A percentile compares a stretch with the other conserved stretches of the same genome.
phyloP scores from a whole-genome alignment of 768 basidiomycete species.

The Tylopilus sp. region DNA sequence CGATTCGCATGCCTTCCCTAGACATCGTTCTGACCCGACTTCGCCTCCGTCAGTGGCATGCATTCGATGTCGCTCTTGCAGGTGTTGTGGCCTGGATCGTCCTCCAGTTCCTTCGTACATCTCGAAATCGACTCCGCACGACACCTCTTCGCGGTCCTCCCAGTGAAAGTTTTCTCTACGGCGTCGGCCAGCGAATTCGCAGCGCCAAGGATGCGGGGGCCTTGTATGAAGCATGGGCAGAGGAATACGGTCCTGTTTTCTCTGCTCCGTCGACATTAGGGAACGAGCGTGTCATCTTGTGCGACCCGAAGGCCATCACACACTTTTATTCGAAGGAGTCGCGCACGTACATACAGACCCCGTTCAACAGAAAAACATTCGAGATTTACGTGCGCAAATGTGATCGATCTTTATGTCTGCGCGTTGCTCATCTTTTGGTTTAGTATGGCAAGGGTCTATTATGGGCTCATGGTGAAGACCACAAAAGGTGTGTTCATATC shows the following conservation, averaged over 20 bases:
- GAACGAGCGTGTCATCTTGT: constrained; percentile 12
- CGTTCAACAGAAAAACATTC: constrained; percentile 31
- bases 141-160: constrained; percentile 20
- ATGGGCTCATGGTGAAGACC: constrained; percentile 39
- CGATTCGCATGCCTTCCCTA: no score
- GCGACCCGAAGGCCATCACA: constrained; percentile 39
- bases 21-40: not conserved
- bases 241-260: constrained; percentile 19
- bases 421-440: not conserved
- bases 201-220: constrained; percentile 1
- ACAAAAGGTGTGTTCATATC: constrained; percentile 34
- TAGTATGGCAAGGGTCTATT: constrained; percentile 29
- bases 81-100: constrained; percentile 2
- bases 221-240: constrained; percentile 23
- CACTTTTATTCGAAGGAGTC: constrained; percentile 13
- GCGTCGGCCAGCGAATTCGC: constrained; percentile 9
- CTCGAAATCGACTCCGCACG: constrained; percentile 27
- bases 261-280: constrained; percentile 15
- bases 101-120: constrained; percentile 15
- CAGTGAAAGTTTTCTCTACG: constrained; percentile 17
- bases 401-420: not conserved
- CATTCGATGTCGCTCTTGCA: not conserved
- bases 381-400: constrained; percentile 22
- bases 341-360: constrained; percentile 41
- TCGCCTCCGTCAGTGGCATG: not conserved